These are phyloP conservation scores for Calonectria naviculata DNA, from an alignment of 2,329 filamentous ascomycete species.

Conservation along the genomic window DNA sequence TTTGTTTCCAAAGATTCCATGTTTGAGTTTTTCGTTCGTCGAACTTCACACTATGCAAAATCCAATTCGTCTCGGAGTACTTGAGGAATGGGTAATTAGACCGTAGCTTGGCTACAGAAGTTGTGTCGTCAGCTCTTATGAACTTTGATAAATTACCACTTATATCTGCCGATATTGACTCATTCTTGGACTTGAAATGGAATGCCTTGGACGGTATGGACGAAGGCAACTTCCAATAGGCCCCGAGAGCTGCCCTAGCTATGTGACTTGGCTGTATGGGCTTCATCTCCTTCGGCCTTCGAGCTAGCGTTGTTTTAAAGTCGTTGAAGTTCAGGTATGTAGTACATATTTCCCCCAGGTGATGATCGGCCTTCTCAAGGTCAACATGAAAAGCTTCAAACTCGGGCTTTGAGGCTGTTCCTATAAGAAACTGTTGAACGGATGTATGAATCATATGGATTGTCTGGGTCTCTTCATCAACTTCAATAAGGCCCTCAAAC, in stretches of 20 bases:
- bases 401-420: not conserved
- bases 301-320: constrained; percentile 46
- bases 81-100: constrained; percentile 15
- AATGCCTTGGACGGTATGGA: not conserved
- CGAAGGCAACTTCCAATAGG: not conserved
- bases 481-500: constrained; percentile 47
- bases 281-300: not conserved
- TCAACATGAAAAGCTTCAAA: constrained; percentile 30
- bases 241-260: not conserved
- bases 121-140: not conserved
- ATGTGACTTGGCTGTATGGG: not conserved
- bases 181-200: not conserved
- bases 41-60: constrained; percentile 16
- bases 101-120: not conserved
- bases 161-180: not conserved
- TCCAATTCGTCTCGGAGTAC: constrained; percentile 19
- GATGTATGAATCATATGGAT: constrained; percentile 49
- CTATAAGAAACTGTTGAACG: constrained; percentile 42
- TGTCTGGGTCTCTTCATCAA: constrained; percentile 43
- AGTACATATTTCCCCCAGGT: constrained; percentile 49
- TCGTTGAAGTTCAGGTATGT: constrained; percentile 53
- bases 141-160: not conserved
- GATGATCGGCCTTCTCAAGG: constrained; percentile 37
- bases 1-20: not conserved
- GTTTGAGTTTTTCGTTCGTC: not conserved